Base-by-base conservation (phyloP, 495 filamentous ascomycete genomes). In the Xanthoparmelia taractica region DNA sequence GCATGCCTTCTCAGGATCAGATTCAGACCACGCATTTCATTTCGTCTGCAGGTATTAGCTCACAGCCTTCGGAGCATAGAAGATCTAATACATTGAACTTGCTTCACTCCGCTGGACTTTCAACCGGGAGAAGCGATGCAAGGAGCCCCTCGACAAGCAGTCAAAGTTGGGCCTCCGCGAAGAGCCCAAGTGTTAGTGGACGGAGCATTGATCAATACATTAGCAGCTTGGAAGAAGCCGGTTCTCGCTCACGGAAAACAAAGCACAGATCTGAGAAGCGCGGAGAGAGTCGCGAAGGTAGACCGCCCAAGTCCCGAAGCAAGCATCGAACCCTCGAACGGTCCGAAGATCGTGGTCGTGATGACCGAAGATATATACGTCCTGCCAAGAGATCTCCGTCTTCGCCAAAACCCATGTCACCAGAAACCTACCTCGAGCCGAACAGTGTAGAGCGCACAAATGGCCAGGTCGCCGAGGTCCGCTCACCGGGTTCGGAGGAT, bases 351-450 rank as follows among this genome's bases (percentile, higher is more conserved):
- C 85, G 89, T 48, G 89, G 87, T 25, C 81, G 87, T 43, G 80
- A 78, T 57, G 78, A 80, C 12, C 76, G 81, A 60, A 84, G 86
- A 52, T 88, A 87, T 65, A 89, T 91, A 65, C 88, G 85, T 45
- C 87, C 91, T 36, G 87, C 89, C 10, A 95, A 96, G 70, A 81
- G 90, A 8, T 96, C 92, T 8, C 92, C 91, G 7, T 93, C 90
- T 50, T 96, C 91, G 13, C 92, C 92, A 0, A 84, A 95, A 17
- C 89, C 91, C 23, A 96, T 96, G 92, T 92, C 91, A 1, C 90
- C 90, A 0, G 89, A 96, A 90, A 94, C 63, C 67, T 89, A 67
- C 82, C 84, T 68, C 12, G 64, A 81, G 57, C 80, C 74, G 0
- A 77, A 75, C 1, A 78, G 70, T 37, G 65, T 74, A 20, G 80